Evolutionary conservation across 352 stramenopile genomes (phyloP).

Genomic region (Pythium folliculosum): DNA sequence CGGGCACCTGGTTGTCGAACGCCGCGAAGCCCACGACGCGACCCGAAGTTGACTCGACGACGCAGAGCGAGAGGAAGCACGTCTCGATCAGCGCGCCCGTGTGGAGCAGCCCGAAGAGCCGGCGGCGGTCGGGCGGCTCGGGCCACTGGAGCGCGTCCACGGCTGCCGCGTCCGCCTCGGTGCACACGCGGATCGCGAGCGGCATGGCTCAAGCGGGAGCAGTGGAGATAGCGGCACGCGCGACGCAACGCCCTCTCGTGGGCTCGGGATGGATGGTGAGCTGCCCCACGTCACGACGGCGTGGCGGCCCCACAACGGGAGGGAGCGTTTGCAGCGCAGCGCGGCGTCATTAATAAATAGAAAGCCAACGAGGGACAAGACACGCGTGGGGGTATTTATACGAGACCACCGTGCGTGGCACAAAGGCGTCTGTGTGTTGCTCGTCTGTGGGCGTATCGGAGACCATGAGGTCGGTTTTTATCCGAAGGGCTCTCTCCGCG

Average conservation of each 20-base stretch:
- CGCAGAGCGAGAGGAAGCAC: conserved; percentile 51
- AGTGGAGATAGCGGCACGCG: not conserved
- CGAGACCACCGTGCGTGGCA: too few relatives aligned
- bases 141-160: conserved; percentile 52
- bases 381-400: not conserved
- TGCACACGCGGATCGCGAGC: conserved; percentile 42
- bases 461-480: too few relatives aligned
- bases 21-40: conserved; percentile 53
- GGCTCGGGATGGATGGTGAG: too few relatives aligned
- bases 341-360: too few relatives aligned
- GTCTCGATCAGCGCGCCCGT: conserved; percentile 64
- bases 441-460: too few relatives aligned
- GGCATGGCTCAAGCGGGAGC: conserved; percentile 14
- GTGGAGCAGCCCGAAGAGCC: conserved; percentile 66
- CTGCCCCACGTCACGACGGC: too few relatives aligned
- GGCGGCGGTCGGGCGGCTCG: conserved; percentile 40
- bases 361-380: too few relatives aligned
- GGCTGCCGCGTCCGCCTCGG: conserved; percentile 40
- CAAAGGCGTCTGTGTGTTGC: too few relatives aligned
- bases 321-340: too few relatives aligned
- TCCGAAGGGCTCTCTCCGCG: too few relatives aligned
- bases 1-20: conserved; percentile 61
- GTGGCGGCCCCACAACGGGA: too few relatives aligned
- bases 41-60: conserved; percentile 21
- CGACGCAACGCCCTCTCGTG: too few relatives aligned